Conservation (phyloP, 2,329 filamentous ascomycete species). For the Raffaelea arxii region DNA sequence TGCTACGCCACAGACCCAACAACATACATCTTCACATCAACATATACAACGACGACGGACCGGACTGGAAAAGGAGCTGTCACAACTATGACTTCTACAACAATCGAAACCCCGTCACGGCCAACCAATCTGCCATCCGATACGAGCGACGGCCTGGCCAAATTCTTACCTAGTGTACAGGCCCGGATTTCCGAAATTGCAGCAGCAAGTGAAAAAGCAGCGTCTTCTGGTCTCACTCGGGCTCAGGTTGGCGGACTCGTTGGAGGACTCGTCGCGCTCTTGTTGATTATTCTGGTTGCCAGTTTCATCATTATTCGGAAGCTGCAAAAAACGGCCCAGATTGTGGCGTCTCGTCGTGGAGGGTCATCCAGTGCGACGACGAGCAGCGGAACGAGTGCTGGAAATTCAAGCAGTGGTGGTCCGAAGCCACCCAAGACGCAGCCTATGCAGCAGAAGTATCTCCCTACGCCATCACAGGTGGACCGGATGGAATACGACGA, state of each 20-base stretch:
- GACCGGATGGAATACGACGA: constrained; percentile 31
- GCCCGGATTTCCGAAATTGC: constrained; percentile 28
- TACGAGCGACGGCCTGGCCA: constrained; percentile 22
- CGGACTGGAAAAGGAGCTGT: constrained; percentile 24
- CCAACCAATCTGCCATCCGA: constrained; percentile 19
- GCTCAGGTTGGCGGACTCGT: constrained; percentile 43
- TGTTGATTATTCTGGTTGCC: constrained; percentile 36
- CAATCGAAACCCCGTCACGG: constrained; percentile 28
- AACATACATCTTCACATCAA: constrained; percentile 33
- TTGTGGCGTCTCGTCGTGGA: neutral
- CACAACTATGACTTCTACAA: constrained; percentile 27
- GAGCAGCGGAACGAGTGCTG: constrained; percentile 14
- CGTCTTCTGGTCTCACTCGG: constrained; percentile 22
- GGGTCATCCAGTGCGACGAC: constrained; percentile 23
- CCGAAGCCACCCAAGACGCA: constrained; percentile 12
- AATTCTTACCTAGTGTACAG: constrained; percentile 33
- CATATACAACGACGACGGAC: constrained; percentile 34
- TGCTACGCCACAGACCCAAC: constrained; percentile 39
- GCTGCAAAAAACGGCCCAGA: constrained; percentile 34
- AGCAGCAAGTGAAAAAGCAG: constrained; percentile 3
- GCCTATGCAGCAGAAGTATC: constrained; percentile 22
- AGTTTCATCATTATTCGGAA: constrained; percentile 40
- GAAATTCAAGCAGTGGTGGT: neutral
- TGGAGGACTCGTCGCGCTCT: constrained; percentile 36
- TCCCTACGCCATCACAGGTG: constrained; percentile 30